A percentile compares a stretch with the other conserved stretches of the same genome.
These are phyloP conservation scores for Candida chauliodis DNA, from an alignment of 805 yeast species.

Conservation along the genomic window DNA sequence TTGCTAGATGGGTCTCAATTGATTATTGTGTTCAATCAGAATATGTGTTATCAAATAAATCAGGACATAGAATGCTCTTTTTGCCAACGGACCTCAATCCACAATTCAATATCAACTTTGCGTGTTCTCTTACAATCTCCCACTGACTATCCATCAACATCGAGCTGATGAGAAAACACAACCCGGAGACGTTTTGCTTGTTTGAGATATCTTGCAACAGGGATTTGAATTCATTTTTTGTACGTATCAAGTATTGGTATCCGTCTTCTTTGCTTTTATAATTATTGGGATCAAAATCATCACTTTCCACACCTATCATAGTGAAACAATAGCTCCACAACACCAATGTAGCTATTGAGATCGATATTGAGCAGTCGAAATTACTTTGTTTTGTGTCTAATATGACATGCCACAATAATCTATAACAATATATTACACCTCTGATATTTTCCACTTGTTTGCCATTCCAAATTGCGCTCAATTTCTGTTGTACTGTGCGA, in stretches of 20 bases:
- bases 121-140: constrained; percentile 41
- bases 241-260: constrained; percentile 30
- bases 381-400: constrained; percentile 32
- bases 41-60: constrained; percentile 28
- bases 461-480: constrained; percentile 30
- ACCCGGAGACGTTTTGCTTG: constrained; percentile 39
- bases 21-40: neutral
- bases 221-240: constrained; percentile 31
- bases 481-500: constrained; percentile 29
- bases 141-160: constrained; percentile 36
- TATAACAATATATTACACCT: constrained; percentile 36
- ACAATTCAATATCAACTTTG: constrained; percentile 39
- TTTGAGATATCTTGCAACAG: constrained; percentile 27
- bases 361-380: constrained; percentile 34
- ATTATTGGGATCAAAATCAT: constrained; percentile 9
- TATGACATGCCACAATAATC: constrained; percentile 39
- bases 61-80: constrained; percentile 27
- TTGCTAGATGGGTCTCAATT: too few relatives aligned
- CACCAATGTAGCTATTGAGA: constrained; percentile 35
- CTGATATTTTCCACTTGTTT: constrained; percentile 16
- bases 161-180: constrained; percentile 39
- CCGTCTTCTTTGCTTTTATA: constrained; percentile 36
- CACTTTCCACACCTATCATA: constrained; percentile 30
- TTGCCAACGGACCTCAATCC: constrained; percentile 41
- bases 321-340: constrained; percentile 39